Evolutionary conservation across 75 land plant genomes (phyloP).

Genomic region (Cryptomeria japonica): DNA sequence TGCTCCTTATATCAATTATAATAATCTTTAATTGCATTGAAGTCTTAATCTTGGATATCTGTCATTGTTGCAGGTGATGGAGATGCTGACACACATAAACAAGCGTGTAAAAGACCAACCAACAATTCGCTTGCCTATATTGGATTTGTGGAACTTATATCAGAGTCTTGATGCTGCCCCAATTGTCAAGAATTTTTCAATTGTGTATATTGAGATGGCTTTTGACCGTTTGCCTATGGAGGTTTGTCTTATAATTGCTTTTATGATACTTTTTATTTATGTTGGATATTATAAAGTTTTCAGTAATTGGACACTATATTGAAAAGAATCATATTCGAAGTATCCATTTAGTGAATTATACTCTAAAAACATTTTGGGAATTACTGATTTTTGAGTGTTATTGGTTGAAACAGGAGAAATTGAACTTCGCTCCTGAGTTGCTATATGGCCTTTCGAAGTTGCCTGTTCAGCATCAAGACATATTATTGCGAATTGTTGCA

Average conservation of each 20-base stretch:
- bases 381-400: neutral
- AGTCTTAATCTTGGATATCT: neutral
- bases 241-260: slow-evolving; percentile 29
- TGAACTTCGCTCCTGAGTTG: slow-evolving; percentile 65
- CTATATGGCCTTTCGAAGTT: slow-evolving; percentile 52
- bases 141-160: slow-evolving; percentile 76
- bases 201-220: slow-evolving; percentile 97
- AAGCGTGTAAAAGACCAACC: slow-evolving; percentile 88
- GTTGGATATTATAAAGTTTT: neutral
- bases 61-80: slow-evolving; percentile 67
- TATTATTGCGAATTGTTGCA: slow-evolving; percentile 57
- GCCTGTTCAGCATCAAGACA: slow-evolving; percentile 81
- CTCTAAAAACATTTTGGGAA: neutral
- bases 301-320: neutral
- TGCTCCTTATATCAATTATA: neutral
- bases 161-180: slow-evolving; percentile 36
- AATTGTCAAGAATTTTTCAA: slow-evolving; percentile 86
- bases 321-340: neutral
- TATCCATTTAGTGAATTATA: slow-evolving; percentile 2
- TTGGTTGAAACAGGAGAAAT: slow-evolving; percentile 53
- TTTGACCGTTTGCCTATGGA: slow-evolving; percentile 66
- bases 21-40: neutral
- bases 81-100: slow-evolving; percentile 86
- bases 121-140: slow-evolving; percentile 71
- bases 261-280: neutral